Evolutionary conservation across 139 green algal species (phyloP).

Genomic region (Chlamydomonas incerta): DNA sequence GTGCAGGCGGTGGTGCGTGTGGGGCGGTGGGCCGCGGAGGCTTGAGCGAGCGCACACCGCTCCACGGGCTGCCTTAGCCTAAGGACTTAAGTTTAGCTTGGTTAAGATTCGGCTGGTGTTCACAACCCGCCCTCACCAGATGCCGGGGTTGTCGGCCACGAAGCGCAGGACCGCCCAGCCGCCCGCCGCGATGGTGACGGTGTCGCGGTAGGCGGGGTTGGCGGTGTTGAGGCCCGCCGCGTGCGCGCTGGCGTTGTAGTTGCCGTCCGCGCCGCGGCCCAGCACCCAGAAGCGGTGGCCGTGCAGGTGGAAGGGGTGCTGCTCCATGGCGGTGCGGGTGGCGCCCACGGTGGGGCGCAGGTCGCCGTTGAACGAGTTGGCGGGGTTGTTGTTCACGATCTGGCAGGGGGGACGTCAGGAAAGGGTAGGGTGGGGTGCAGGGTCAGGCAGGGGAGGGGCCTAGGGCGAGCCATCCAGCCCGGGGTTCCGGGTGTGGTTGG

Average conservation of each 20-base stretch:
- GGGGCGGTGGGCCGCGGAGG: no score
- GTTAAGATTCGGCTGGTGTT: no score
- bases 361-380: conserved; percentile 58
- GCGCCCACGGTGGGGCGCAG: conserved; percentile 23
- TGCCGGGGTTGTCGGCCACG: conserved; percentile 40
- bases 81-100: no score
- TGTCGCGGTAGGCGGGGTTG: conserved; percentile 52
- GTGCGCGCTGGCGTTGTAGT: conserved; percentile 2
- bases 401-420: neutral
- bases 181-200: conserved; percentile 46
- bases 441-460: neutral
- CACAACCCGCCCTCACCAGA: neutral
- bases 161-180: conserved; percentile 43
- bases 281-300: conserved; percentile 77
- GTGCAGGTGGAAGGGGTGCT: conserved; percentile 84
- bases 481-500: no score
- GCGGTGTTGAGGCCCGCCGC: conserved; percentile 40
- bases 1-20: no score
- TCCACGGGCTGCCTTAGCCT: no score
- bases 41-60: no score
- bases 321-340: conserved; percentile 58
- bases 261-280: conserved; percentile 44
- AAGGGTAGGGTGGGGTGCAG: no score
- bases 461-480: no score
- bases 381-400: conserved; percentile 55